Conservation (phyloP, 495 filamentous ascomycete genomes). For the Lasiosphaeriaceae sp. region DNA sequence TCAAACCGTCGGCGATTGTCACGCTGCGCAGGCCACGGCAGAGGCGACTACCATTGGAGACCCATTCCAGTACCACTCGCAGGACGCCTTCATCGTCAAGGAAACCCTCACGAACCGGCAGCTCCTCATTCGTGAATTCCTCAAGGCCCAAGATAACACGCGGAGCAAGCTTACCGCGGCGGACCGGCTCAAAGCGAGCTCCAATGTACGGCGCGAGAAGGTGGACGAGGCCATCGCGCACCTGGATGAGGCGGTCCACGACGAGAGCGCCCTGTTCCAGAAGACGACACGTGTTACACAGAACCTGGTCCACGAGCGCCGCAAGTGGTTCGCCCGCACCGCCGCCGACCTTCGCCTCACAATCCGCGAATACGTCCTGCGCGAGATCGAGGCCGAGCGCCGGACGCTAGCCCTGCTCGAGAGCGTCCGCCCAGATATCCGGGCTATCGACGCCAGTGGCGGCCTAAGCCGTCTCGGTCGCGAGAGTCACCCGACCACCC, state of each 20-base stretch:
- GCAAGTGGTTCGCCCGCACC: slow-evolving; percentile 87
- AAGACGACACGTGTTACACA: slow-evolving; percentile 84
- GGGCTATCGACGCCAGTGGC: slow-evolving; percentile 84
- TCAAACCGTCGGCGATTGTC: slow-evolving; percentile 88
- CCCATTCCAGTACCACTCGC: slow-evolving; percentile 90
- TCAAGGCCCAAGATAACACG: slow-evolving; percentile 79
- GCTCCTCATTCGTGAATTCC: slow-evolving; percentile 90
- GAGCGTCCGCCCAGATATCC: slow-evolving; percentile 85
- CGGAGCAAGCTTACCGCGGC: slow-evolving; percentile 76
- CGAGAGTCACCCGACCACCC: slow-evolving; percentile 73
- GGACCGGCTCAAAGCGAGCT: slow-evolving; percentile 79
- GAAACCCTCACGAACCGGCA: slow-evolving; percentile 98
- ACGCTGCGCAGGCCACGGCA: slow-evolving; percentile 94
- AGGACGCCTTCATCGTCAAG: slow-evolving; percentile 97
- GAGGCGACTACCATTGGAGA: slow-evolving; percentile 95
- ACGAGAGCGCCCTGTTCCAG: slow-evolving; percentile 72
- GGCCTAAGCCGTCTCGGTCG: slow-evolving; percentile 85
- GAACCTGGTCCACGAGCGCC: slow-evolving; percentile 83
- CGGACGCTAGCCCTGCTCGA: slow-evolving; percentile 89
- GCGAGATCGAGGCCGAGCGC: slow-evolving; percentile 93
- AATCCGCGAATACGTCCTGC: slow-evolving; percentile 87
- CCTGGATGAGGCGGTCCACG: slow-evolving; percentile 77
- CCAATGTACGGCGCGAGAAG: slow-evolving; percentile 83
- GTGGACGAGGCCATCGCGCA: slow-evolving; percentile 91
- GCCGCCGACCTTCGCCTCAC: slow-evolving; percentile 71